phyloP scores from a whole-genome alignment of 192 early-diverging fungal genomes.

The Coemansia sp. region DNA sequence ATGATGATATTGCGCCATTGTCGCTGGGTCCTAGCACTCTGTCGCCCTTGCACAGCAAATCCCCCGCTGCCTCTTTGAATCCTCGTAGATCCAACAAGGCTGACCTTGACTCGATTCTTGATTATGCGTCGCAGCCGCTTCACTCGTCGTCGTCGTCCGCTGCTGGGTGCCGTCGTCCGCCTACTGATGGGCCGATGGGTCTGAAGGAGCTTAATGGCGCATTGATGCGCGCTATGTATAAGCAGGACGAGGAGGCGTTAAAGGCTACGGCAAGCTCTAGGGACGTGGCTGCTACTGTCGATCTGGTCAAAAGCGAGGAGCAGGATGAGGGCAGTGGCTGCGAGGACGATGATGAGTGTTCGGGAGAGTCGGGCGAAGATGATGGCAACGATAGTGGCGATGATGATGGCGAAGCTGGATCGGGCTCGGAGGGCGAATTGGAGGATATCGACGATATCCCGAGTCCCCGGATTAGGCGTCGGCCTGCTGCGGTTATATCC shows the following conservation, averaged over 20 bases:
- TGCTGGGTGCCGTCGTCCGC: slow-evolving; percentile 6
- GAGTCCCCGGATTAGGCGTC: background rate
- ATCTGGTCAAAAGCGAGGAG: background rate
- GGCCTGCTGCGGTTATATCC: slow-evolving; percentile 3
- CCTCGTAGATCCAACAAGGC: background rate
- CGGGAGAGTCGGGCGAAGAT: background rate
- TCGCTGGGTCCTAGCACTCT: background rate
- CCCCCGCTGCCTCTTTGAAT: background rate
- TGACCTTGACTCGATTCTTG: slow-evolving; percentile 30
- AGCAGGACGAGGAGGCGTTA: slow-evolving; percentile 11
- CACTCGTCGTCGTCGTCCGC: slow-evolving; percentile 1
- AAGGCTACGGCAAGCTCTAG: background rate
- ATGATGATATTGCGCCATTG: background rate
- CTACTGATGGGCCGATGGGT: slow-evolving; percentile 26
- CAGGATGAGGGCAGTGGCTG: background rate
- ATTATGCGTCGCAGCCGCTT: slow-evolving; percentile 39
- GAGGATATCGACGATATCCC: background rate
- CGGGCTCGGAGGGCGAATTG: background rate
- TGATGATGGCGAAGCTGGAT: background rate
- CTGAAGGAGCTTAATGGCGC: slow-evolving; percentile 34
- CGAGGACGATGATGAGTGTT: background rate
- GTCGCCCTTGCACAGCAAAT: background rate
- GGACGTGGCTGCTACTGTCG: background rate
- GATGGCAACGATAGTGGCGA: background rate
- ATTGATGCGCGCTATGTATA: slow-evolving; percentile 33